Evolutionary conservation across 1,284 basidiomycete genomes (phyloP), one percentile per base, ranked within the genome.

Genomic region (Rhizopogon hawkerae): DNA sequence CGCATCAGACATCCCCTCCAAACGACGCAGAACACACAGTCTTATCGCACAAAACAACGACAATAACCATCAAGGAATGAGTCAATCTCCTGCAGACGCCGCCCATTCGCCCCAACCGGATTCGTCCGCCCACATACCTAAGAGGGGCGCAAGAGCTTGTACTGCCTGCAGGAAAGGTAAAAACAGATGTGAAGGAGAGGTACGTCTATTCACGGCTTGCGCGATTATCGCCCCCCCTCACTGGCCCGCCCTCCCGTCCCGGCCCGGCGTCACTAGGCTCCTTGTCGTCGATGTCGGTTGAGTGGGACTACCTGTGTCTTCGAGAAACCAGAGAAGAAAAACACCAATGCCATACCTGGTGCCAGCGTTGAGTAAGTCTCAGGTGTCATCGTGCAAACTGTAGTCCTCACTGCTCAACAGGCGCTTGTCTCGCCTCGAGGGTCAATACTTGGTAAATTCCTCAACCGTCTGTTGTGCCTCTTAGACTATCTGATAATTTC

Each of bases 161-260:
- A 88, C 86, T 29, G 79, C 82, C 59, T 88, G 89, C 68, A 81
- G 89, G 60, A 89, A 86, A 69, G 90, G 91, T 47, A 94, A 94
- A 75, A 94, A 93, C 72, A 76, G 91, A 62, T 94, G 91, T 63
- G 92, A 94, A 73, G 87, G 86, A 65, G 89, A 91, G 77, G 85
- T 85, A 54, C 56, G 69, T 56, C 60, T 55, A 69, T 53, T 53
- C 26, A 35, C 57, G 63, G 49, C 60, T 46, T 46, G 37, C 26
- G n/a, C 26, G 13, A 66, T 60, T 56, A 55, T 59, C 65, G 62
- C 53, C 58, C 57, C 57, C 55, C 59, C 74, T 76, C 68, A 73
- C 71, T 74, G 75, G 76, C 71, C 83, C 78, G 82, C 57, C 65
- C 65, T 69, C 71, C 69, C 74, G 73, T 71, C 69, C 78, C 80